Conservation (phyloP, 2,329 filamentous ascomycete genomes). For the Cercospora berteroae region DNA sequence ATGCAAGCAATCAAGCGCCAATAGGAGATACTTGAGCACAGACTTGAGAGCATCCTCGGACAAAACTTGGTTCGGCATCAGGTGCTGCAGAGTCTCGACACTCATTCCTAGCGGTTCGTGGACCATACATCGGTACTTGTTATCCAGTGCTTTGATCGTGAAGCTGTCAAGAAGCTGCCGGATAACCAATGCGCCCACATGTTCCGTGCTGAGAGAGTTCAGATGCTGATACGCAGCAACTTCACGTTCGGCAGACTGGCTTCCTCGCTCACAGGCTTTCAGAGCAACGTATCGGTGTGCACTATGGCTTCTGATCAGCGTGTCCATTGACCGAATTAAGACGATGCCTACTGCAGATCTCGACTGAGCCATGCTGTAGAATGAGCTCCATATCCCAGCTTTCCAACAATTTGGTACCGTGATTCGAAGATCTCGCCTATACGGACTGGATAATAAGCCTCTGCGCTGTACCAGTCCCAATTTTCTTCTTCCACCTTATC, state of each 20-base stretch:
- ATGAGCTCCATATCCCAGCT: constrained; percentile 12
- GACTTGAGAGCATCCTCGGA: constrained; percentile 5
- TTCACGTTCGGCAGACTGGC: constrained; percentile 2
- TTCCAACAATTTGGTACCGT: constrained; percentile 15
- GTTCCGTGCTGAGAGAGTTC: not conserved
- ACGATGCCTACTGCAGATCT: not conserved
- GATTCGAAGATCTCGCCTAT: constrained; percentile 8
- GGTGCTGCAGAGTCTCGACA: not conserved
- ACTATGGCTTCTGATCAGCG: not conserved
- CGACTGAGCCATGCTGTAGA: constrained; percentile 13
- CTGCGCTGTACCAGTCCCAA: constrained; percentile 3
- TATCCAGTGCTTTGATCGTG: not conserved
- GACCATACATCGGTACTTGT: constrained; percentile 1
- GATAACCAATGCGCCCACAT: not conserved
- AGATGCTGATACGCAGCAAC: constrained; percentile 10
- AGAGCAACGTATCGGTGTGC: constrained; percentile 5
- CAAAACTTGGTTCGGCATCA: not conserved
- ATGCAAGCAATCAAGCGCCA: constrained; percentile 7
- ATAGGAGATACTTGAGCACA: not conserved
- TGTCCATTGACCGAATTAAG: not conserved
- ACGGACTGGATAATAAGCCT: constrained; percentile 3
- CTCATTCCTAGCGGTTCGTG: constrained; percentile 5
- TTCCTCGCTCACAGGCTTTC: constrained; percentile 14
- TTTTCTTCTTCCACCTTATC: constrained; percentile 18
- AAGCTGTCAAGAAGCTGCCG: constrained; percentile 4